phyloP scores from a whole-genome alignment of 306 rosid genomes.

The Dryas drummondii region DNA sequence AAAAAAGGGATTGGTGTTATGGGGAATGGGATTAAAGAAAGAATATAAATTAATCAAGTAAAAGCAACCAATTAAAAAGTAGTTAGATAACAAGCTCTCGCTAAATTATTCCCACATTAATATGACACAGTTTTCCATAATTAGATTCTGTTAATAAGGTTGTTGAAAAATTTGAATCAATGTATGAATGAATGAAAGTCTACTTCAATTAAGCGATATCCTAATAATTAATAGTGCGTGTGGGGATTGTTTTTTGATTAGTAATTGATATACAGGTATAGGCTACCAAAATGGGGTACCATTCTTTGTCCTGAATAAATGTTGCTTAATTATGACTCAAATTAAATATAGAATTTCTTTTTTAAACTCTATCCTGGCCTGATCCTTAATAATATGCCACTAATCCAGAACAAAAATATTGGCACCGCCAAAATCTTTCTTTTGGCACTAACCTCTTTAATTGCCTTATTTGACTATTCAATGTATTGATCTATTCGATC shows the following conservation, averaged over 20 bases:
- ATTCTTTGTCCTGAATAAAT: no score
- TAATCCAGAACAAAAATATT: not conserved
- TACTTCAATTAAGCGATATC: conserved; percentile 14
- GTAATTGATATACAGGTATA: not conserved
- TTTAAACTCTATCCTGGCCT: no score
- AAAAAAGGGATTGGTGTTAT: not conserved
- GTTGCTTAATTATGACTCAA: not conserved
- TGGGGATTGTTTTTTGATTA: not conserved
- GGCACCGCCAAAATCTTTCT: conserved; percentile 37
- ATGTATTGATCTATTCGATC: no score
- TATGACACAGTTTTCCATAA: conserved; percentile 38
- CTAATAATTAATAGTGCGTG: not conserved
- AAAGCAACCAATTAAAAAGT: not conserved
- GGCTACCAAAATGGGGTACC: not conserved
- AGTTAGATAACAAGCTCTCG: conserved; percentile 19
- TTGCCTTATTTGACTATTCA: not conserved
- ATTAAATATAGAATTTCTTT: no score
- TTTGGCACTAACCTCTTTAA: conserved; percentile 8
- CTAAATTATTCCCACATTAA: conserved; percentile 36
- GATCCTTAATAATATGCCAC: not conserved
- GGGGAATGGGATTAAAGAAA: not conserved
- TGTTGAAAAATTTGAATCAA: conserved; percentile 33
- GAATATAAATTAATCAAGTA: not conserved
- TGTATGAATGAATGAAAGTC: conserved; percentile 3
- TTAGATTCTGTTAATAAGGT: conserved; percentile 48